Conservation (phyloP, 768 basidiomycete genomes). For the Crassisporium funariophilum region DNA sequence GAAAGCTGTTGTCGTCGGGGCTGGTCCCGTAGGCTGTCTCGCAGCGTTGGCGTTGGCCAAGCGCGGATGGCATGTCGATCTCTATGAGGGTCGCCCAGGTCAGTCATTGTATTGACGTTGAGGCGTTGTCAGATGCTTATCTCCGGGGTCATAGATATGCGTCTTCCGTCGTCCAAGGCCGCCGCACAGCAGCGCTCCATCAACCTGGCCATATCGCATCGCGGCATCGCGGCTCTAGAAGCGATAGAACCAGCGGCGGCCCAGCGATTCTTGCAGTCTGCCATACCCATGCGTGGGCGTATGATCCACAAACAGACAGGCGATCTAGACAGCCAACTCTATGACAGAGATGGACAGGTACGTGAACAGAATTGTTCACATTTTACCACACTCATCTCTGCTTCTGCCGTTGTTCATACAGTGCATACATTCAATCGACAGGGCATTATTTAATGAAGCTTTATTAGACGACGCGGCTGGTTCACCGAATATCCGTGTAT, state of each 20-base stretch:
- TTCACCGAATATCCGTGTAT: constrained; percentile 61
- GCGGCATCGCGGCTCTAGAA: constrained; percentile 87
- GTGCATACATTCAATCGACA: constrained; percentile 95
- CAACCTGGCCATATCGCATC: constrained; percentile 93
- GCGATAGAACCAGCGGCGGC: constrained; percentile 75
- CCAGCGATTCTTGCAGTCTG: constrained; percentile 69
- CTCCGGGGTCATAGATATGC: constrained; percentile 56
- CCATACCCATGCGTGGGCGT: constrained; percentile 92
- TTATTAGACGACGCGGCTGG: constrained; percentile 77
- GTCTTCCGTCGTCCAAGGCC: constrained; percentile 68
- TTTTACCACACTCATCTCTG: constrained; percentile 13
- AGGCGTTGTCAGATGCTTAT: constrained; percentile 14
- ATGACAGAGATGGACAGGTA: constrained; percentile 89
- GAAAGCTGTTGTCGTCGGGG: constrained; percentile 74
- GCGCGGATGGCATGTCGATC: constrained; percentile 80
- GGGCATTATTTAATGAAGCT: constrained; percentile 82
- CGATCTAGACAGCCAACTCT: constrained; percentile 77
- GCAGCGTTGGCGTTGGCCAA: constrained; percentile 84
- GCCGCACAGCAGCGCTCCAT: constrained; percentile 82
- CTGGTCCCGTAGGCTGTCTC: constrained; percentile 94
- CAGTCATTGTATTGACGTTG: constrained; percentile 20
- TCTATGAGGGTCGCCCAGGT: constrained; percentile 85
- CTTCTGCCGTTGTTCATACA: constrained; percentile 36
- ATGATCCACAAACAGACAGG: constrained; percentile 89
- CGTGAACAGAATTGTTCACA: constrained; percentile 28